Base-by-base conservation (phyloP, 495 filamentous ascomycete genomes). In the Cercophora sp. region DNA sequence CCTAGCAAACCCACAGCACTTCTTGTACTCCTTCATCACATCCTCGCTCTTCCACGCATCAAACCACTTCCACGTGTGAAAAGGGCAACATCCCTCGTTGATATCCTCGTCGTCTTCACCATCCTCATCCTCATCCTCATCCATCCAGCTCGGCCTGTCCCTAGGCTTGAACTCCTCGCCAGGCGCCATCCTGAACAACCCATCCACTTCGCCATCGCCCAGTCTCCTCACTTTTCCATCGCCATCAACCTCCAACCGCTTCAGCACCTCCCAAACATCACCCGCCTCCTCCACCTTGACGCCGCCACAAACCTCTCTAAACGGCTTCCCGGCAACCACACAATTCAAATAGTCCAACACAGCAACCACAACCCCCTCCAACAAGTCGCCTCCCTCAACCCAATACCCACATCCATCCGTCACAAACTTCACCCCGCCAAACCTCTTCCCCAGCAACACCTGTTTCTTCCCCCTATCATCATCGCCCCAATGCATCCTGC, bases 391-490 rank as follows among this genome's bases (percentile, higher is more conserved):
- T 25, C 4, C 22, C 6, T 43, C 18, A 5, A 48, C 35, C 46
- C 46, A 48, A 32, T 48, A 48, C 31, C 37, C 46, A 25, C 37
- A 35, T 8, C 46, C 46, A n/a, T 48, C 37, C 13, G 46, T 48
- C 24, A 47, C 25, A 19, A 47, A 47, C 0, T 26, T 26, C 25
- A 47, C 20, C 25, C 24, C 25, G 0, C 20, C 1, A 5, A 31
- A 47, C 13, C 20, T 24, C 16, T 47, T 47, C 25, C 32, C 13
- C 15, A 47, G 46, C 6, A 18, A 48, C 11, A 36, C 5, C 2
- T 24, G 43, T 8, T 24, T 24, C 8, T 16, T 10, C 8, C 15
- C n/a, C 15, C 23, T 1, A 9, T 32, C 19, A 9, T 47, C 27
- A 16, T 31, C 24, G 24, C 25, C 18, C 43, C 43, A 47, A 10